Base-by-base conservation (phyloP, 192 early-diverging fungal genomes). In the Gaertneriomyces semiglobifer region DNA sequence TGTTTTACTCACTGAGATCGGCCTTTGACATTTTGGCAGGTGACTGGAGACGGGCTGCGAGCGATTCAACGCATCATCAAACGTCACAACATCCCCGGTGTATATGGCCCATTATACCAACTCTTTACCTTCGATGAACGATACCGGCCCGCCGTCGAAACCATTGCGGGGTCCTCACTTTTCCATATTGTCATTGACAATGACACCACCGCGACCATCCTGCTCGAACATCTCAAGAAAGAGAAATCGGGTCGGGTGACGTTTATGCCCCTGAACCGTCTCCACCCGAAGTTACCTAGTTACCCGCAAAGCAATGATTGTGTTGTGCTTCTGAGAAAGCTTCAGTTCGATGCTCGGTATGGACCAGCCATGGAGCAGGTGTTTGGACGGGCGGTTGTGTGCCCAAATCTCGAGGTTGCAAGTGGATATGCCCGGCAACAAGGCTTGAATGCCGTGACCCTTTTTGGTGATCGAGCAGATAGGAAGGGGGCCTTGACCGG, bases 131-230 rank as follows among this genome's bases (percentile, higher is more conserved):
- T 94, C 2, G 90, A 95, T 62, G 87, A 92, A 40, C 72, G 79
- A 4, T 94, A 90, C 65, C 79, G 84, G 70, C 88, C 89, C 5
- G 92, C 93, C 7, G 94, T 96, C 11, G 95, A 97, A 74, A 85
- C 92, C 0, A 87, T 94, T 54, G 92, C 90, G 8, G 93, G 93
- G 7, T 50, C 66, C 39, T 94, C 93, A 66, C 75, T 99, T 58
- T 99, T 97, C 75, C 91, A 97, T 70, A 86, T 99, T 14, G 96
- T 99, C 14, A 94, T 99, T 0, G 94, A 99, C 67, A 89, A 84
- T 3, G 96, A 99, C 62, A 81, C 81, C n/a, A 95, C 92, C 3
- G 94, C 96, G 0, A 88, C 90, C 10, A 69, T 62, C 20, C 70
- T 97, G 11, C 66, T 99, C 41, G 64, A 72, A n/a, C 69, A 65